Evolutionary conservation across 73 alveolate species (phyloP), one percentile per base, ranked within the genome.

Genomic region (Paramecium sexaurelia): DNA sequence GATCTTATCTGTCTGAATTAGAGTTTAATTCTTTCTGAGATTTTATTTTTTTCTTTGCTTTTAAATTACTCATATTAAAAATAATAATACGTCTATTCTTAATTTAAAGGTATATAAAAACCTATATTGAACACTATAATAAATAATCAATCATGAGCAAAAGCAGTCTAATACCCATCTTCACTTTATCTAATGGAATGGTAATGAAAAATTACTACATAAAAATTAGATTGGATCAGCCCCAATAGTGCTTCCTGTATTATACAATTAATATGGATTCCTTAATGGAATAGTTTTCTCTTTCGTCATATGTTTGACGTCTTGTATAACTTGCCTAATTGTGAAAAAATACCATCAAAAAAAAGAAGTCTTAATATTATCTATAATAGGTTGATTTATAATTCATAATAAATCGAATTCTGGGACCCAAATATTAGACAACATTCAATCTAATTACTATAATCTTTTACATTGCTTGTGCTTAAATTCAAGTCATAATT

Each of bases 101-200:
- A 51, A 51, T 51, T 51, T 51, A 51, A 51, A 51, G 32, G 67
- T 51, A 51, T 51, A 17, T 19, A 15, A 15, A 51, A 20, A 20
- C 41, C 57, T 45, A 51, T 51, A 51, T 51, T 51, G 67, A 51
- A 51, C 67, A 51, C 67, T 51, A 51, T 51, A 51, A 3, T 51
- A 51, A 51, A 51, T 51, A 51, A 51, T 35, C 41, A 35, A 35
- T 51, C 67, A 66, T 66, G 83, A 66, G 17, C 43, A 66, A 66
- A 66, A 29, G 43, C 19, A 66, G 83, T 45, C 24, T 66, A 10
- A 29, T 29, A 19, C 20, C 83, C 32, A 66, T 66, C 19, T 66
- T 66, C 7, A 66, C 83, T 29, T 66, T 66, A 26, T 73, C 87
- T 19, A 73, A 73, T 73, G 87, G 87, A 73, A 73, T 73, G 87